phyloP scores from a whole-genome alignment of 2,329 filamentous ascomycete genomes.

The Lasiodiplodia hormozganensis region DNA sequence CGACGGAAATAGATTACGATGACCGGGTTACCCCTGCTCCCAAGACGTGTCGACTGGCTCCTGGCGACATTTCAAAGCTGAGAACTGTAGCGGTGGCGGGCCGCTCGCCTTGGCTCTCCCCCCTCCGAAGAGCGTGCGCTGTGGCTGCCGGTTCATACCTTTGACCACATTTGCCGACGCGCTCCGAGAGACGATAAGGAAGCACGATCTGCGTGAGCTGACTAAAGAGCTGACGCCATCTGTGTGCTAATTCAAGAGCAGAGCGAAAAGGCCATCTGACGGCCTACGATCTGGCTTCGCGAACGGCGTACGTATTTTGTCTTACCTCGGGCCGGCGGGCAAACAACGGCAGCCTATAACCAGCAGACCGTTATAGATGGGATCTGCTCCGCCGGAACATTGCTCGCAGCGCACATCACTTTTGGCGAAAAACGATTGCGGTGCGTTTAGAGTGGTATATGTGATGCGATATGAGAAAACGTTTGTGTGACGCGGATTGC shows the following conservation, averaged over 20 bases:
- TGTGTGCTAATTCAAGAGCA: slow-evolving; percentile 2
- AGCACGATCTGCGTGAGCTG: slow-evolving; percentile 1
- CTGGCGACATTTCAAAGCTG: background rate
- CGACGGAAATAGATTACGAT: slow-evolving; percentile 19
- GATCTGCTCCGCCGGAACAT: background rate
- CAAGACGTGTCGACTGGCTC: slow-evolving; percentile 5
- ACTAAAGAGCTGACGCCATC: slow-evolving; percentile 12
- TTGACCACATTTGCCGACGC: background rate
- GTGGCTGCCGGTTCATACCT: background rate
- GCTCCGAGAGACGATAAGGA: background rate
- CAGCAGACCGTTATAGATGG: background rate
- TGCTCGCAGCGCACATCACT: slow-evolving; percentile 1
- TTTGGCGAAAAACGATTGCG: slow-evolving; percentile 1
- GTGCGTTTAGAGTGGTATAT: slow-evolving; percentile 16
- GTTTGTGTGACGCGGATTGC: slow-evolving; percentile 19
- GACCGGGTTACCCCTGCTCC: slow-evolving; percentile 10
- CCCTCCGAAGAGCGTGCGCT: background rate
- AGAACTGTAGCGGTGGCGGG: slow-evolving; percentile 11
- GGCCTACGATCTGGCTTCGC: background rate
- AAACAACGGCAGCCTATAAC: background rate
- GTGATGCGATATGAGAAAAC: slow-evolving; percentile 1
- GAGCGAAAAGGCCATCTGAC: background rate
- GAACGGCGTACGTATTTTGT: background rate
- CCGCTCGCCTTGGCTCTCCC: background rate
- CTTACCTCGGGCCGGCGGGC: background rate